Base-by-base conservation (phyloP, 2,329 filamentous ascomycete genomes). In the Dactylellina haptotyla region DNA sequence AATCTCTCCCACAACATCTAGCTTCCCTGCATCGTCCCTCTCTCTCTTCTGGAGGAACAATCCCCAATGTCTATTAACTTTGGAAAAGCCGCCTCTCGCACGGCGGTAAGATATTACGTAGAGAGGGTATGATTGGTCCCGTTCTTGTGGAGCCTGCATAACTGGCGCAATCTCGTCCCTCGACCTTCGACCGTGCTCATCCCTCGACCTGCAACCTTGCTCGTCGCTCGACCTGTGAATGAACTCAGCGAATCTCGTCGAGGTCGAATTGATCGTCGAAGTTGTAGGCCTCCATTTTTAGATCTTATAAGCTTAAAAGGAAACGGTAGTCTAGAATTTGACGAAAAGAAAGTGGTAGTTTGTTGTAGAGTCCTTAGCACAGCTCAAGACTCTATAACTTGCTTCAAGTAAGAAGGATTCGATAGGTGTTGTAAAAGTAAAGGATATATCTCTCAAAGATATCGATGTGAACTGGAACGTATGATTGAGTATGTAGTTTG, bases 291-390 rank as follows among this genome's bases (percentile, higher is more conserved):
- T 39, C 12, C 34, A 39, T 39, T 39, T 39, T 39, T 3, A 39
- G 34, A 39, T 39, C 34, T 39, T 39, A 39, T 39, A 10, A 39
- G 34, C 9, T 39, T 10, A 16, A 16, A 12, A 39, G 34, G 34
- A 39, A 39, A 39, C 34, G 34, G 34, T 39, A 39, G 34, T 39
- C 34, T 39, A 39, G 34, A 39, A 39, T 39, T 39, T 39, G 34
- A 39, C 34, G 16, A 39, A 39, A 39, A 3, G 34, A 39, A 39
- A 39, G 34, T 39, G 16, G 10, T 39, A 3, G 34, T 39, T 39
- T 39, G 34, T 16, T 39, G 16, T 39, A 39, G 34, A 14, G 16
- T 39, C 16, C 34, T 39, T 39, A 39, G 34, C 34, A 39, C 34
- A 39, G 34, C 34, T 39, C 3, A 39, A 39, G 16, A 39, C 9